Base-by-base conservation (phyloP, 352 stramenopile species). In the Phytophthora agathidicida region DNA sequence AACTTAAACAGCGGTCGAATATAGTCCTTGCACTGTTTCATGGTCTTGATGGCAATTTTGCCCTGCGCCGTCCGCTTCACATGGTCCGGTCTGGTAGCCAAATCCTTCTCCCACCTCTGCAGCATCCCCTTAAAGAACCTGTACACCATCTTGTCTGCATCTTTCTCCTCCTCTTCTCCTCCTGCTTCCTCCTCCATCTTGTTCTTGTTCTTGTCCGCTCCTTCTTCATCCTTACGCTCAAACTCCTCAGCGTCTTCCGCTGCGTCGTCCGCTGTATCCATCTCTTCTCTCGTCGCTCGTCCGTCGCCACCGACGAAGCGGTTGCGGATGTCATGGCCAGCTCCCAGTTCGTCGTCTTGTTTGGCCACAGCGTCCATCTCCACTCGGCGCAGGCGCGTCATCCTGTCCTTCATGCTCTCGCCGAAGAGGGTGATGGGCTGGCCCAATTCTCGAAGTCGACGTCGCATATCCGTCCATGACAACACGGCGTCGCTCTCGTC, bases 11-110 rank as follows among this genome's bases (percentile, higher is more conserved):
- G 73, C 17, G 96, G 97, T 0, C 94, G 89, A 63, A 99, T 99
- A 75, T 99, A 99, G 74, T 99, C 96, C 60, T 99, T 99, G 77
- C 94, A 98, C 83, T 99, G 96, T 74, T 99, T 99, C 69, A 98
- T 92, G 7, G 96, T 99, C 81, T 98, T 98, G 36, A 90, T 97
- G 37, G 98, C 96, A 39, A 98, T 97, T 60, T 95, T 95, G 41
- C 96, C 96, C 44, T 96, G 86, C 9, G 90, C 84, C 26, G 93
- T 94, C 32, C 79, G 81, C 64, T 98, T 98, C 17, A 97, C 79
- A 33, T 92, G 57, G 28, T 98, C 92, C 0, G 90, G 78, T 10
- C 96, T 86, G 27, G 65, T 55, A 5, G 80, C 80, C 50, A 99
- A 79, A 31, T 98, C 93, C 6, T 77, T 72, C 76, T 98, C 95